Percentiles rank a stretch among this genome's conserved stretches.
Conservation (phyloP, 2,329 filamentous ascomycete genomes). For the Penicillium sp. region DNA sequence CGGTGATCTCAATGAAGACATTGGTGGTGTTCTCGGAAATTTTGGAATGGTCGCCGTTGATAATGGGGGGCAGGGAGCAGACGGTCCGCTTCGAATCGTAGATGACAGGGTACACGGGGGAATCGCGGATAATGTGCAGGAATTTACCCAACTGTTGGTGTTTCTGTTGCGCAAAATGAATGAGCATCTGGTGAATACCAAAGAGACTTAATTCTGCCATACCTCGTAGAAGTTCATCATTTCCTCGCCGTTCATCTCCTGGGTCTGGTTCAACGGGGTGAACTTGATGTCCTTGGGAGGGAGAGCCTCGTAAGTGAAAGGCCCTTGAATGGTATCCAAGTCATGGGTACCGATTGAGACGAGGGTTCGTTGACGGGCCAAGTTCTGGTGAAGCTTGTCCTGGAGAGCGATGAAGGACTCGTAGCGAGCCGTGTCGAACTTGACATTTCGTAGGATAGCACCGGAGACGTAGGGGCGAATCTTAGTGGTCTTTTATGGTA, state of each 20-base stretch:
- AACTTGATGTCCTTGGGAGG: conserved; percentile 92
- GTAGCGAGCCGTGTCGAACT: conserved; percentile 87
- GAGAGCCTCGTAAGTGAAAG: conserved; percentile 94
- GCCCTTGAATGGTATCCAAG: conserved; percentile 86
- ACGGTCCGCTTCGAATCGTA: conserved; percentile 85
- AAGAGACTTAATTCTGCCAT: conserved; percentile 14
- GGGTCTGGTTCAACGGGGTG: conserved; percentile 83
- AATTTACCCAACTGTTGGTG: conserved; percentile 90
- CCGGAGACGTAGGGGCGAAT: conserved; percentile 87
- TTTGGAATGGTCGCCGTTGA: conserved; percentile 96
- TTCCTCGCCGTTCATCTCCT: conserved; percentile 82
- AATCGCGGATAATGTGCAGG: conserved; percentile 91
- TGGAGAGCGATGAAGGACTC: conserved; percentile 97
- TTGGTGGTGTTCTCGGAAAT: conserved; percentile 90
- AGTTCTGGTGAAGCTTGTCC: conserved; percentile 96
- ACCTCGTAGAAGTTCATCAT: conserved; percentile 90
- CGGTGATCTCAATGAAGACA: conserved; percentile 95
- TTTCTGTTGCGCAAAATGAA: conserved; percentile 53
- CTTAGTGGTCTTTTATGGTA: conserved; percentile 59
- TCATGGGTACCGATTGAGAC: conserved; percentile 99
- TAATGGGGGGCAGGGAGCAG: conserved; percentile 93
- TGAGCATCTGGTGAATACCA: conserved; percentile 9
- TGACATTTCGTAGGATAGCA: conserved; percentile 85
- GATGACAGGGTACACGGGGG: conserved; percentile 92
- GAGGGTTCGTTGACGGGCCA: conserved; percentile 87